These are phyloP conservation scores for Syncephalastrum racemosum DNA, from an alignment of 371 early-diverging fungal genomes.

Conservation along the genomic window DNA sequence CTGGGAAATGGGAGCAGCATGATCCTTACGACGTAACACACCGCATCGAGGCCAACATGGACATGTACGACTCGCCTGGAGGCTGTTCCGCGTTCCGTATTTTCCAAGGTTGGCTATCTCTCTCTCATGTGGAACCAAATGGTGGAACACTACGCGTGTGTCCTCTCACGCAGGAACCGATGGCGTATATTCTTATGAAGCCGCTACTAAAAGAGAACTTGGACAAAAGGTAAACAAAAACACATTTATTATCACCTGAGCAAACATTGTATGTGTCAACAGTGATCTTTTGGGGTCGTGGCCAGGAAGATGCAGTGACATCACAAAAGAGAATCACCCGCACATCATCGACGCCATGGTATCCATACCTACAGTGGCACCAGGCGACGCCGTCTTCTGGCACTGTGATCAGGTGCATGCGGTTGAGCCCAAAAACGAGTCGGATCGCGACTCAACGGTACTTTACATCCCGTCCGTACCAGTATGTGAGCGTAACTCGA, in stretches of 20 bases:
- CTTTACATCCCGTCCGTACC: conserved; percentile 34
- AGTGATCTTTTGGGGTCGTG: conserved; percentile 32
- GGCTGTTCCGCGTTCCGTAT: conserved; percentile 34
- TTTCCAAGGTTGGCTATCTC: conserved; percentile 40
- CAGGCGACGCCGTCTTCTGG: conserved; percentile 40
- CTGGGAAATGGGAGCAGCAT: conserved; percentile 19
- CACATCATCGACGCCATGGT: conserved; percentile 31
- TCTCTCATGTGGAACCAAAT: conserved; percentile 26
- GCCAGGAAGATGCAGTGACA: conserved; percentile 29
- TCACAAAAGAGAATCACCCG: conserved; percentile 24
- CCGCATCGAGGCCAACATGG: conserved; percentile 30
- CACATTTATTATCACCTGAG: too few relatives aligned
- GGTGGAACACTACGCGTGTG: conserved; percentile 34
- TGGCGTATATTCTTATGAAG: conserved; percentile 35
- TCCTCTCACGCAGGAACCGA: conserved; percentile 32
- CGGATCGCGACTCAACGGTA: conserved; percentile 27
- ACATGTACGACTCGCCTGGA: conserved; percentile 28
- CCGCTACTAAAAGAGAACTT: conserved; percentile 27
- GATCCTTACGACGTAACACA: conserved; percentile 39
- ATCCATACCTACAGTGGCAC: conserved; percentile 27
- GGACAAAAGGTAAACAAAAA: conserved; percentile 2
- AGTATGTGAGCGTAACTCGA: conserved; percentile 30
- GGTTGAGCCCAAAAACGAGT: conserved; percentile 30
- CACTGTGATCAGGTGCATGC: conserved; percentile 39
- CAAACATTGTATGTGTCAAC: too few relatives aligned